Evolutionary conservation across 176 grass and related monocot genomes (phyloP), one percentile per base, ranked within the genome.

Genomic region (Pontederia crassipes): DNA sequence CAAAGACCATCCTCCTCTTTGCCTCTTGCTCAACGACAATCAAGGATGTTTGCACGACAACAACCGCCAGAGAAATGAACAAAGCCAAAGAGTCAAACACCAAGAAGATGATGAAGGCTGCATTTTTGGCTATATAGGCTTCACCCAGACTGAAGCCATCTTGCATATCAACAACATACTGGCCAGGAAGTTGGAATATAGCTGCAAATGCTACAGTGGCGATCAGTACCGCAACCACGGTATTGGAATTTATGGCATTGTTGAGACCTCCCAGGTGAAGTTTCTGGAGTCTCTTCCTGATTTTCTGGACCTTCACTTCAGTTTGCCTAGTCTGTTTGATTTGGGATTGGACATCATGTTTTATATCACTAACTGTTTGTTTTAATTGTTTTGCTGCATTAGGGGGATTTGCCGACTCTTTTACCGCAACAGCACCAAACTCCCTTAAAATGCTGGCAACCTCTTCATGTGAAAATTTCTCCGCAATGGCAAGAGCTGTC

Each of bases 61-160:
- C 58, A 24, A 60, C 58, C 7, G 58, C 58, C 14, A 60, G 28
- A 32, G 58, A 60, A 28, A 60, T 60, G 58, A 60, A 60, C 13
- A 60, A 13, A 14, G 58, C 58, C 58, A 60, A 60, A 14, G 58
- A 60, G 28, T 60, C 58, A 11, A 60, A 60, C 13, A 60, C 28
- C 12, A 60, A 60, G 35, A 60, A 60, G 58, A 60, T 60, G 58
- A 60, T 60, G 58, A 60, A 60, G 28, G 58, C 58, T 60, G 58
- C 58, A 35, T 60, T 60, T 8, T 60, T 60, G 8, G 58, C 58
- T 8, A 60, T 29, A 29, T 35, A 60, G 28, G 58, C 58, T 60
- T 60, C 26, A 32, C 58, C 58, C 28, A 60, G 58, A 29, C 5
- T 60, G 13, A 32, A 60, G 28, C 58, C 58, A 54, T 54, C 51